Percentiles rank a stretch among this genome's conserved stretches.
Conservation (phyloP, 2,329 filamentous ascomycete species). For the Emergomyces orientalis region DNA sequence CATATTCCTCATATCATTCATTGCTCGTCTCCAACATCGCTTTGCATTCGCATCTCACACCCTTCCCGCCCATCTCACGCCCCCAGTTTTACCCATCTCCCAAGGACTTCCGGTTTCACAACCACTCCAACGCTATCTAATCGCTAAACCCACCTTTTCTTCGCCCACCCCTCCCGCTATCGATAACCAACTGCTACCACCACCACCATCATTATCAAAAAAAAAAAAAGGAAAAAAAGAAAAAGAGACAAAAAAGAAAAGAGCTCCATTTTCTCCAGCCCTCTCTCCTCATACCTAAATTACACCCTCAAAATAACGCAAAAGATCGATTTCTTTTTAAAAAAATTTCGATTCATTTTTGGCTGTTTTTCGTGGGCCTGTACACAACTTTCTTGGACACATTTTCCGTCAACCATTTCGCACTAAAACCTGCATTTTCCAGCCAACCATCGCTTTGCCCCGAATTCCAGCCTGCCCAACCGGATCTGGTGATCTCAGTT, state of each 20-base stretch:
- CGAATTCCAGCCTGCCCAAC: conserved; percentile 1
- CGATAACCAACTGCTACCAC: background rate
- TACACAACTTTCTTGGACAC: background rate
- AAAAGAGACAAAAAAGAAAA: background rate
- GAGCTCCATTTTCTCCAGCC: background rate
- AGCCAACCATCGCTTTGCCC: background rate
- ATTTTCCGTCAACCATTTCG: background rate
- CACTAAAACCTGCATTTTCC: background rate
- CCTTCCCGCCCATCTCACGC: background rate
- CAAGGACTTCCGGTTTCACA: background rate
- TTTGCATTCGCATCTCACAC: background rate
- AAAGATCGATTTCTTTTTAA: background rate
- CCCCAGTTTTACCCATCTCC: background rate
- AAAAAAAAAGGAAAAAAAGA: background rate
- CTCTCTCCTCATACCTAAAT: background rate
- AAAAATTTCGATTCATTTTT: background rate
- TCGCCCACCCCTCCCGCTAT: background rate
- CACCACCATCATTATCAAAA: background rate
- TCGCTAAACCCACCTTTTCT: background rate
- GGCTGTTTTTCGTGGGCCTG: background rate
- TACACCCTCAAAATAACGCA: background rate
- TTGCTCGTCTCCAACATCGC: background rate
- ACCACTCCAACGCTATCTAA: conserved; percentile 1
- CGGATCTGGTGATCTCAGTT: conserved; percentile 8
- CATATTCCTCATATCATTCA: too few species aligned